These are phyloP conservation scores for Backusella australiensis DNA, from an alignment of 192 early-diverging fungal genomes.

Conservation along the genomic window DNA sequence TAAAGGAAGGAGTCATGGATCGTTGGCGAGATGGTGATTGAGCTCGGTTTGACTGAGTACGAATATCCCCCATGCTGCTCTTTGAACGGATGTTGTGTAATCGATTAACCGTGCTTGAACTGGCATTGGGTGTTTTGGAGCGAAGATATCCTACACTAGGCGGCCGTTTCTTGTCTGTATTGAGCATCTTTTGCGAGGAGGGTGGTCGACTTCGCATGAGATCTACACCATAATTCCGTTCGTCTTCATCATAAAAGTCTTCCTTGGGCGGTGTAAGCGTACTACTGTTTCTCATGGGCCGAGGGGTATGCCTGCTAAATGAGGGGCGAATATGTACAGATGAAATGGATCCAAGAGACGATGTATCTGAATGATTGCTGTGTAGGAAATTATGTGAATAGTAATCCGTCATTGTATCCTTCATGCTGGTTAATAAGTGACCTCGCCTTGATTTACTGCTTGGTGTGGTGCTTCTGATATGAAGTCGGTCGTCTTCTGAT, in stretches of 20 bases:
- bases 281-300: neutral
- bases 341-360: conserved; percentile 4
- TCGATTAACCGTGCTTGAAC: conserved; percentile 15
- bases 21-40: conserved; percentile 9
- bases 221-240: neutral
- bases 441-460: neutral
- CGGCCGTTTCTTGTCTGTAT: neutral
- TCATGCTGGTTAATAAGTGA: neutral
- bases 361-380: conserved; percentile 20
- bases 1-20: conserved; percentile 32
- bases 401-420: neutral
- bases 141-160: neutral
- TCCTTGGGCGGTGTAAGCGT: neutral
- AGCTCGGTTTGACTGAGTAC: neutral
- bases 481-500: neutral
- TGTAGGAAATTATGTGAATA: conserved; percentile 8
- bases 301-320: neutral
- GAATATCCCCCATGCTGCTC: conserved; percentile 15
- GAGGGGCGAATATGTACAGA: neutral
- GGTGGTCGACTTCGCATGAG: neutral
- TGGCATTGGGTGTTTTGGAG: conserved; percentile 14
- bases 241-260: conserved; percentile 17
- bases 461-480: neutral
- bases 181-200: neutral
- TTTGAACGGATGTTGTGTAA: conserved; percentile 15